Evolutionary conservation across 2,329 filamentous ascomycete species (phyloP), one percentile per base, ranked within the genome.

Genomic region (Sordariomycetes sp.): DNA sequence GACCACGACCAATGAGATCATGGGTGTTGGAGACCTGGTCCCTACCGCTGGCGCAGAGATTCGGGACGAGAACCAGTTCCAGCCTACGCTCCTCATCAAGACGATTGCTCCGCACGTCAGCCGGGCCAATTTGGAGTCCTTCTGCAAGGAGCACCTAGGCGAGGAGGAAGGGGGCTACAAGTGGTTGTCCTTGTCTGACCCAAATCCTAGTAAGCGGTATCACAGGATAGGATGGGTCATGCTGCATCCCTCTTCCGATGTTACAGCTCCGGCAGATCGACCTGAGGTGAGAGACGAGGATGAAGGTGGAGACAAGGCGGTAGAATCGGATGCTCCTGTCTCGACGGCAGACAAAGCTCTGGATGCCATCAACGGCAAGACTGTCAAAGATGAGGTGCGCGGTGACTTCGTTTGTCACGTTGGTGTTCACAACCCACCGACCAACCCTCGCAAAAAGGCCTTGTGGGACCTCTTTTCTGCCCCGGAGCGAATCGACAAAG

Each of bases 161-260:
- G 88, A 95, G 49, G 82, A 80, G 30, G 82, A 92, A 43, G 88
- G 88, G 34, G 90, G 90, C 3, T 95, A 92, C 64, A 93, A 90
- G 53, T 96, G 90, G 79, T 69, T 98, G 5, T 96, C 90, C 21
- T 71, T 98, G 32, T 95, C 88, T 45, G 92, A 98, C 49, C 92
- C 92, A 1, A 98, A 98, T 51, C 92, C 92, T 2, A 82, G 86
- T 49, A 98, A 98, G 63, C 83, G 94, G 42, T 98, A 88, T 51
- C 92, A 98, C 54, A 82, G 92, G 16, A 96, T 98, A 57, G 92
- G 92, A 16, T 98, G 93, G 90, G 93, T 98, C 40, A 92, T 96
- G 72, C 71, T 98, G 8, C 83, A 96, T 49, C 82, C 86, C 12
- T 77, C 77, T 11, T 70, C 82, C 1, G 85, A 93, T 36, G 67